Evolutionary conservation across 2,329 filamentous ascomycete species (phyloP), one percentile per base, ranked within the genome.

Genomic region (Fusarium coicis): DNA sequence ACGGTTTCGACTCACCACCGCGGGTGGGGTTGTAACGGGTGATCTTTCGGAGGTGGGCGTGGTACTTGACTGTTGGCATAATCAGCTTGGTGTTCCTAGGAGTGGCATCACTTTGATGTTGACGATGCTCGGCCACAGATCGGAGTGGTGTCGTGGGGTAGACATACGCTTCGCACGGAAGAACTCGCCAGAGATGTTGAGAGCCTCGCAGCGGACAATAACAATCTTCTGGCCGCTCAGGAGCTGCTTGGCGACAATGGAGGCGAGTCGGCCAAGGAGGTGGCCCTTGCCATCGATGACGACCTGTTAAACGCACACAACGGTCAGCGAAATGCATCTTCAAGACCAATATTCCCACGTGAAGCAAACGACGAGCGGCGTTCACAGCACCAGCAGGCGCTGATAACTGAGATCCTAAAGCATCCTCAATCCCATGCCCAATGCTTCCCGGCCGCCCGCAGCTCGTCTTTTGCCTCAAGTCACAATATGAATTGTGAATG

Each of bases 161-260:
- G 67, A 97, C 96, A 87, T 97, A 99, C 96, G 93, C 93, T 99
- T 99, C 81, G 96, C 92, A 87, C 96, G 95, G 93, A 99, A 99
- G 94, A 99, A 99, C 91, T 98, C 96, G 89, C 96, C 96, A 80
- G 96, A 99, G 91, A 99, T 99, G 93, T 99, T 99, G 87, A 99
- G 92, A 82, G 94, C 95, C 90, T 99, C 96, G 88, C 93, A 97
- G 90, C 96, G 94, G 85, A 99, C 96, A 81, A 99, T 90, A 83
- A 98, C 96, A 85, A 99, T 97, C 93, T 98, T 98, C 90, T 98
- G 96, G 85, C 96, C 96, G 87, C 92, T 97, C 82, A 98, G 93
- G 84, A 98, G 92, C 91, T 98, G 96, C 93, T 98, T 98, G 86
- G 96, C 96, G 84, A 98, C 95, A 84, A 95, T 97, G 86, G 92